Evolutionary conservation across 2,329 filamentous ascomycete species (phyloP), one percentile per base, ranked within the genome.

Genomic region (Pyrenophora seminiperda): DNA sequence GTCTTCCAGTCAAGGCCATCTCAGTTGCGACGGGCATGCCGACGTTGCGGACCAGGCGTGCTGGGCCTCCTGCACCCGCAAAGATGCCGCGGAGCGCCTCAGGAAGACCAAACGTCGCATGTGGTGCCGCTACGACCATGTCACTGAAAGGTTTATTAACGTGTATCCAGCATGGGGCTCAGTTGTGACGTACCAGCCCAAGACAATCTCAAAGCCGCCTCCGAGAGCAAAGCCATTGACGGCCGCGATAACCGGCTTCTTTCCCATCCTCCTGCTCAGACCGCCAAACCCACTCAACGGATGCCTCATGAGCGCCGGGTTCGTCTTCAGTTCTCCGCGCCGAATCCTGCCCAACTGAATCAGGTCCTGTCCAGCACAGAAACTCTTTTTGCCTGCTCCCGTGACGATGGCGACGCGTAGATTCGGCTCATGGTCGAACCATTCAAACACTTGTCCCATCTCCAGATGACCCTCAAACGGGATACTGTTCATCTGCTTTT

Each of bases 191-290:
- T 66, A 82, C 80, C 79, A 83, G 41, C 81, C 81, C 45, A 82
- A 67, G 7, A 77, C 76, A 58, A 82, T 80, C 68, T 84, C 82
- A 56, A 83, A 83, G 0, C 82, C 82, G 4, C 82, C 82, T 0
- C 82, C 82, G 38, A 83, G 71, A 1, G 81, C 80, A 52, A 79
- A 76, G 0, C 82, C 82, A 67, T 84, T 85, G 3, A 84, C 80
- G 2, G 82, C 82, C 7, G 81, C 81, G 63, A 85, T 81, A 37
- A 85, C 75, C 1, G 82, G 82, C 67, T 85, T 85, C 73, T 83
- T 84, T 0, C 84, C 84, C 10, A 69, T 68, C 10, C 84, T 74
- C 32, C 80, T 73, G 32, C 79, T 82, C 11, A 87, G 64, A 0
- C 82, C 84, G 30, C 74, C 78, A 61, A 84, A 83, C 0, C 83